Evolutionary conservation across 179 eudicot genomes (phyloP).

Genomic region (Pouteria campechiana): DNA sequence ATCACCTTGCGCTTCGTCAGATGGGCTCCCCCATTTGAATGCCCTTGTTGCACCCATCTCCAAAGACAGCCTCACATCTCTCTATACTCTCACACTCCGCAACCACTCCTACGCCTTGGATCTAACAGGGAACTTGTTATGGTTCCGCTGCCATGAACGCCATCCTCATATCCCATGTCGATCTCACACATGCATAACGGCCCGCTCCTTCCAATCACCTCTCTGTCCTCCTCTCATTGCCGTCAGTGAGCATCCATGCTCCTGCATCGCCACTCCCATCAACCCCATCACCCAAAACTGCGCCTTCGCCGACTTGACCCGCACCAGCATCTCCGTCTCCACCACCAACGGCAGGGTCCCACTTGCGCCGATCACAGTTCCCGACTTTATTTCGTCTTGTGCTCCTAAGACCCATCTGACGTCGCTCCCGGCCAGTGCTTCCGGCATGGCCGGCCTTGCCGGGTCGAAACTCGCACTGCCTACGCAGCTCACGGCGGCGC

Average conservation of each 20-base stretch:
- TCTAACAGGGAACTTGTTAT: slow-evolving; percentile 12
- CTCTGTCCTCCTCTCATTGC: background rate
- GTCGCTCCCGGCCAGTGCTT: slow-evolving; percentile 13
- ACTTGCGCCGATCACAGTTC: slow-evolving; percentile 2
- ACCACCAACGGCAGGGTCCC: slow-evolving; percentile 17
- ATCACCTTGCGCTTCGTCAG: too few relatives aligned
- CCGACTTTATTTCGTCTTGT: slow-evolving; percentile 8
- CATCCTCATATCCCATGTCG: slow-evolving; percentile 4
- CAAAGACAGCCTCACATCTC: slow-evolving; percentile 10
- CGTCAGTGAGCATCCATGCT: slow-evolving; percentile 6
- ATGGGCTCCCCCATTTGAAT: too few relatives aligned
- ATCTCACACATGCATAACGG: slow-evolving; percentile 7
- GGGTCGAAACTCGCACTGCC: slow-evolving; percentile 14
- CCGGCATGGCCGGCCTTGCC: slow-evolving; percentile 21
- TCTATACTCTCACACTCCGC: slow-evolving; percentile 11
- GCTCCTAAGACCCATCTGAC: slow-evolving; percentile 9
- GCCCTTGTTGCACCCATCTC: slow-evolving; percentile 18
- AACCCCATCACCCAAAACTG: slow-evolving; percentile 12
- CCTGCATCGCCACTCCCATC: slow-evolving; percentile 9
- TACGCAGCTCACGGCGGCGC: slow-evolving; percentile 8
- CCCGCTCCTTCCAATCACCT: slow-evolving; percentile 1
- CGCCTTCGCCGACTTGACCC: slow-evolving; percentile 9
- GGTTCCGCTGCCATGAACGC: slow-evolving; percentile 12
- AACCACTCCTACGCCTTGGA: slow-evolving; percentile 8
- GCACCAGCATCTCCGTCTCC: slow-evolving; percentile 6